Conservation (phyloP, 1,284 basidiomycete species). For the Athelia sp. region DNA sequence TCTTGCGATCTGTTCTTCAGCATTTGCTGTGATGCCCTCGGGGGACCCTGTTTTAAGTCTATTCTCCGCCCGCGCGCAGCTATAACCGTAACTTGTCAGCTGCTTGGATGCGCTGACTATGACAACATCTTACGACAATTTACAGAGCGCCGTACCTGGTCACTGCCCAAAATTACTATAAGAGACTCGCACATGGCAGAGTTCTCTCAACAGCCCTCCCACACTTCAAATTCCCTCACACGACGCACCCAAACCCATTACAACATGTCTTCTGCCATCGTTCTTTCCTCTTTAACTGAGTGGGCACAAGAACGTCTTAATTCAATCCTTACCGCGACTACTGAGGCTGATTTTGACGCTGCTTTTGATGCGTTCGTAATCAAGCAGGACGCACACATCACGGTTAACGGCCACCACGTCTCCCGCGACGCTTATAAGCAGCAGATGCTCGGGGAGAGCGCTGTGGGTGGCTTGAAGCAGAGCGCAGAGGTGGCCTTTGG, state of each 20-base stretch:
- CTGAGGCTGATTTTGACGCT: slow-evolving; percentile 12
- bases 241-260: neutral
- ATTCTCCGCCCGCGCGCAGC: too few relatives aligned
- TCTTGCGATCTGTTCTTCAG: too few relatives aligned
- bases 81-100: too few relatives aligned
- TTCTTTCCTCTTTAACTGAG: slow-evolving; percentile 9
- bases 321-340: slow-evolving; percentile 18
- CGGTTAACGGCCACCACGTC: slow-evolving; percentile 22
- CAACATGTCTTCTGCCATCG: slow-evolving; percentile 1
- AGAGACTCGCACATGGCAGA: too few relatives aligned
- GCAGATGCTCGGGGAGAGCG: slow-evolving; percentile 21
- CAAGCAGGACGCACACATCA: slow-evolving; percentile 17
- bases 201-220: too few relatives aligned
- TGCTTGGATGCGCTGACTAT: too few relatives aligned
- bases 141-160: too few relatives aligned
- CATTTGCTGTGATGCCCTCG: too few relatives aligned
- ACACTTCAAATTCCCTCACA: too few relatives aligned
- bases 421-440: slow-evolving; percentile 25
- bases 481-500: slow-evolving; percentile 20
- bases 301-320: slow-evolving; percentile 19
- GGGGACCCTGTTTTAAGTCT: too few relatives aligned
- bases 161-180: too few relatives aligned
- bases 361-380: slow-evolving; percentile 23
- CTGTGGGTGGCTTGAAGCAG: slow-evolving; percentile 12
- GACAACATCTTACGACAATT: too few relatives aligned